Evolutionary conservation across 2,329 filamentous ascomycete genomes (phyloP), one percentile per base, ranked within the genome.

Genomic region (Aspergillaceae sp.): DNA sequence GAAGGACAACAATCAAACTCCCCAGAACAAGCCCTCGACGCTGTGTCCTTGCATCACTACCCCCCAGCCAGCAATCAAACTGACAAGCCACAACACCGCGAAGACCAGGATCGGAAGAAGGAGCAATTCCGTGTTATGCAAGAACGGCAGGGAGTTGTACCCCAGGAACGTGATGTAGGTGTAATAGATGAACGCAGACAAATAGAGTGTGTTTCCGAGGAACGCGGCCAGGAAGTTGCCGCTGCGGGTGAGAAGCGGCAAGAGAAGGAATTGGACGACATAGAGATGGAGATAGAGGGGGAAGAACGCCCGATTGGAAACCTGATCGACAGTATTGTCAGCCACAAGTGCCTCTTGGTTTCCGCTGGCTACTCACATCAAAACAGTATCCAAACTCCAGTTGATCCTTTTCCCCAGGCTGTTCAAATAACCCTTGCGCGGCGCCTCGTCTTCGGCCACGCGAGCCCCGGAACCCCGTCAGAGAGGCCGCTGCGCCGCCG

Each of bases 351-450:
- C 19, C 19, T 19, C 19, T 19, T 19, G 19, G 19, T 19, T 19
- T 19, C 19, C 19, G 19, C 19, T 19, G 19, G 19, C 19, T 19
- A 19, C 73, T 60, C 55, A 80, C 82, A 67, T 85, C 82, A 65
- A 84, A 84, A 62, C 82, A 84, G 60, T 85, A 85, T 44, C 82
- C 82, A 65, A 84, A 85, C 58, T 84, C 82, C 50, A 85, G 63
- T 49, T 77, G 77, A 45, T 83, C 80, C 29, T 74, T 75, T 51
- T 71, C 69, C 7, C 68, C 70, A 0, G 75, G 73, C 45, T 78
- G 75, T 4, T 74, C 70, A 56, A 84, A 83, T 5, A 84, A 63
- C 2, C 81, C 79, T 57, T 76, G 69, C 42, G 72, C 68, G 11
- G 65, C 63, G 45, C 69, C 63, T 50, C 77, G 63, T 58, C 76